A percentile compares a stretch with the other conserved stretches of the same genome.
These are phyloP conservation scores for Yarrowia sp. DNA, from an alignment of 805 yeast genomes.

Conservation along the genomic window DNA sequence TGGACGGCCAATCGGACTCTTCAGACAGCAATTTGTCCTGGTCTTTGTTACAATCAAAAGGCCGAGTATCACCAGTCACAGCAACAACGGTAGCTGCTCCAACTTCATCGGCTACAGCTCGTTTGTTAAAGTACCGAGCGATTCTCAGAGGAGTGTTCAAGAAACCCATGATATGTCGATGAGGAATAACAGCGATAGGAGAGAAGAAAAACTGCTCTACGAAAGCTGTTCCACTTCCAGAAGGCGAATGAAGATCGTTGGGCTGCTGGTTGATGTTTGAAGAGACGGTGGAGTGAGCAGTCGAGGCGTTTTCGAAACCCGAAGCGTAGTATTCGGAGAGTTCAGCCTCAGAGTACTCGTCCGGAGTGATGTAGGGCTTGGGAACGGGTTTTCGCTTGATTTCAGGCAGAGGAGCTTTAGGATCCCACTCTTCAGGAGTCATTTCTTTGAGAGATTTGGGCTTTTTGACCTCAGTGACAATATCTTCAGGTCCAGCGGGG, in stretches of 20 bases:
- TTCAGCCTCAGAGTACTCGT: constrained; percentile 52
- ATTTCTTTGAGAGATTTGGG: neutral
- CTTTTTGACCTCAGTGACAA: neutral
- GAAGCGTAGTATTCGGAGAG: constrained; percentile 58
- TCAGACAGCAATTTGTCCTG: constrained; percentile 52
- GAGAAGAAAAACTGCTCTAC: constrained; percentile 37
- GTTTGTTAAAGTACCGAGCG: constrained; percentile 70
- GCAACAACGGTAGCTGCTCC: constrained; percentile 55
- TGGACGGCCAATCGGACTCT: constrained; percentile 81
- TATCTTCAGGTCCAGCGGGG: neutral
- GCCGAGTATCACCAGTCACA: constrained; percentile 53
- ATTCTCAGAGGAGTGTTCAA: constrained; percentile 70
- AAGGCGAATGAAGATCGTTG: neutral
- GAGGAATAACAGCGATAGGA: constrained; percentile 72
- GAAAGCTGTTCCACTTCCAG: constrained; percentile 10
- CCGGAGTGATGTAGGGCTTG: constrained; percentile 60
- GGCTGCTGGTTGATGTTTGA: constrained; percentile 26
- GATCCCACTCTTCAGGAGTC: constrained; percentile 1
- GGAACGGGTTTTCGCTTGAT: constrained; percentile 49
- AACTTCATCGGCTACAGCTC: constrained; percentile 66
- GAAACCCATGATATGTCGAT: constrained; percentile 79
- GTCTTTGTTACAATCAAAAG: constrained; percentile 48
- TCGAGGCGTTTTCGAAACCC: neutral
- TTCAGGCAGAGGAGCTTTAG: constrained; percentile 31
- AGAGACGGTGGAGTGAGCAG: constrained; percentile 38